Base-by-base conservation (phyloP, 176 grass and related monocot genomes). In the Triticum timopheevii region DNA sequence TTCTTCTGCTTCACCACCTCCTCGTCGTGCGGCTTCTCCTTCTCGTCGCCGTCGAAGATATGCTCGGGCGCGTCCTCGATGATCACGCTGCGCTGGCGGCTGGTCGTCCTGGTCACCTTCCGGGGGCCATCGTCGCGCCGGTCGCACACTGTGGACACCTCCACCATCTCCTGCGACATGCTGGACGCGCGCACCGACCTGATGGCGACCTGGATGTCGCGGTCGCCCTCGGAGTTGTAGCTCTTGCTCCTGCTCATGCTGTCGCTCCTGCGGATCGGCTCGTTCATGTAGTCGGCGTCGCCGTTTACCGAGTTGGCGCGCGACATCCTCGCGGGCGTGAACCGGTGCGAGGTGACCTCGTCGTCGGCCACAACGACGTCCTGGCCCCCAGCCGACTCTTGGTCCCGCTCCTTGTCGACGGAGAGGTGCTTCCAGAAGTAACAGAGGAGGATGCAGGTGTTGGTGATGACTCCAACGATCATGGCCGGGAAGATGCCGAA, bases 321-420 rank as follows among this genome's bases (percentile, higher is more conserved):
- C 0, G 94, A 99, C 97, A 99, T 92, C 6, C 90, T 81, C 0
- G 97, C 97, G 0, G 97, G 97, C 31, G 94, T 96, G 82, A 99
- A 99, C 9, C 94, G 82, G 87, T 99, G 97, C 20, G 94, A 96
- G 79, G 86, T 87, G 61, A 93, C 85, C 70, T 99, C 97, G 10
- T 93, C 88, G 44, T 93, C 94, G 19, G 87, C 90, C 12, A 92
- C 70, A 13, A 91, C 75, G 20, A 91, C 73, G 23, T 96, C 94
- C 0, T 80, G 81, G 4, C 65, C 90, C 54, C 54, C 19, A 4
- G 35, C 6, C 6, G 3, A 40, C 25, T 76, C 73, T 9, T 76
- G 73, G 19, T 63, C 33, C 70, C 91, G 9, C 20, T 91, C 88
- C 23, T 91, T 96, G 10, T 77, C 82, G 3, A 65, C 62, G n/a